Evolutionary conservation across 2,329 filamentous ascomycete species (phyloP), one percentile per base, ranked within the genome.

Genomic region (Neofusicoccum laricinum): DNA sequence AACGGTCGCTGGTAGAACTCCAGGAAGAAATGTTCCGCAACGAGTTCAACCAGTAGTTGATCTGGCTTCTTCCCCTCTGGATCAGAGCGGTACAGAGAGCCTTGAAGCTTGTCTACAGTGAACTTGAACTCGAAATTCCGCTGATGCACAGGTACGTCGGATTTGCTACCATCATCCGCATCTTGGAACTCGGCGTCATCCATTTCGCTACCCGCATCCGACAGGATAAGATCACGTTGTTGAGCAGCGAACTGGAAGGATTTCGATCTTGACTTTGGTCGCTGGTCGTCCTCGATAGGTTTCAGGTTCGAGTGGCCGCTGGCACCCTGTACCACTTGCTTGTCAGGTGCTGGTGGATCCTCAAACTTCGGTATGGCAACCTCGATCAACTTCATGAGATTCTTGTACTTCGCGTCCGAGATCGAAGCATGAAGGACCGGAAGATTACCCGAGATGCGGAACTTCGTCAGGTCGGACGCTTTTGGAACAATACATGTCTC

Each of bases 401-500:
- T 93, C 80, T 98, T 99, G 81, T 99, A 99, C 75, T 99, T 99
- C 41, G 88, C 88, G 71, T 99, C 96, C 0, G 95, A 98, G 41
- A 96, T 89, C 0, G 91, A 91, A 11, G 91, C 95, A 75, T 98
- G 94, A 1, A 99, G 83, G 61, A 98, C 88, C 0, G 96, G 95
- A 61, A 99, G 82, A 70, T 96, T 92, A 1, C 95, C 95, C 1
- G 93, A 96, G 38, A 99, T 87, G 66, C 92, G 90, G 69, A 97
- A 89, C 71, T 95, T 95, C 14, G 95, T 96, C 55, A 99, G 81
- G 67, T 97, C 96, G 0, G 94, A 90, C 0, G 92, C 92, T 74
- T 97, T 97, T 0, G 95, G 95, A n/a, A 99, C 82, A 69, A 99
- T 99, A 7, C 93, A 99, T 19, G 91, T 90, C 75, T 97, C 93